phyloP scores from a whole-genome alignment of 1,284 basidiomycete species.

The Cutaneotrichosporon cyanovorans region DNA sequence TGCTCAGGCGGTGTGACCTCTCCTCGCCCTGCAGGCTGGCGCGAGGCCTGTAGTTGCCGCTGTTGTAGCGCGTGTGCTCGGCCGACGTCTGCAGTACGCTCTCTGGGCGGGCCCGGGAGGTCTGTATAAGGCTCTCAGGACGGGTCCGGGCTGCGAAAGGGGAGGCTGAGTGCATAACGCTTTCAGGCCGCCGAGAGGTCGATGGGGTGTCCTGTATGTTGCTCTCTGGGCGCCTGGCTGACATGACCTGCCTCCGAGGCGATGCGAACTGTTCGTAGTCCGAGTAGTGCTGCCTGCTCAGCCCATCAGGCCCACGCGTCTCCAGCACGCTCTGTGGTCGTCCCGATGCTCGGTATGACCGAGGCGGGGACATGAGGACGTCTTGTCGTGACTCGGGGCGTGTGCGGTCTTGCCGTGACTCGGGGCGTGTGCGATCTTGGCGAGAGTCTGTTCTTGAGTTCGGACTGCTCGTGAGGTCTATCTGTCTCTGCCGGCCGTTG shows the following conservation, averaged over 20 bases:
- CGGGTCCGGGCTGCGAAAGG: too few relatives aligned
- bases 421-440: not conserved
- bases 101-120: constrained; percentile 13
- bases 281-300: not conserved
- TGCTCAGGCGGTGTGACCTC: constrained; percentile 48
- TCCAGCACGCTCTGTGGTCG: not conserved
- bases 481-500: not conserved
- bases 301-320: not conserved
- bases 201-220: constrained; percentile 1
- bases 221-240: too few relatives aligned
- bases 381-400: too few relatives aligned
- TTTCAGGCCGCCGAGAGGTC: too few relatives aligned
- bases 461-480: not conserved
- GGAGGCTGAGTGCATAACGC: too few relatives aligned
- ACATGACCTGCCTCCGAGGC: not conserved
- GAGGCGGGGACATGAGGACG: too few relatives aligned
- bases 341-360: too few relatives aligned
- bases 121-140: too few relatives aligned
- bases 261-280: constrained; percentile 6
- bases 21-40: constrained; percentile 1
- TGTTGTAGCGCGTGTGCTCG: constrained; percentile 14
- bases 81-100: constrained; percentile 13
- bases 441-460: constrained; percentile 1
- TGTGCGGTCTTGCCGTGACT: not conserved
- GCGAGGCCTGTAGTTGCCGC: not conserved